These are phyloP conservation scores for Crassisporium funariophilum DNA, from an alignment of 768 basidiomycete genomes.

Conservation along the genomic window DNA sequence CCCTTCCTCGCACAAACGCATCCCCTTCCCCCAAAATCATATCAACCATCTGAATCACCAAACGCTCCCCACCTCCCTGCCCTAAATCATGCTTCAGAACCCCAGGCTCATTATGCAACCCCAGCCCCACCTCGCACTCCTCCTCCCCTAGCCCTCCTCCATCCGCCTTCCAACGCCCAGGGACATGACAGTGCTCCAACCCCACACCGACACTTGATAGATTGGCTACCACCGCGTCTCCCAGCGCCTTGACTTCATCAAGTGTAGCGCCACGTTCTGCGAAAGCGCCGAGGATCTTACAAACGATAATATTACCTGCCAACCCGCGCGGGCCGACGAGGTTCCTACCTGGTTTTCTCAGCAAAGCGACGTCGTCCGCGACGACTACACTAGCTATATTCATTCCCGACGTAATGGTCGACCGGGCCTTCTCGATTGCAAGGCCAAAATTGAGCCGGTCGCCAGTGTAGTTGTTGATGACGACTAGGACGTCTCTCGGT, in stretches of 20 bases:
- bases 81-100: slow-evolving; percentile 28
- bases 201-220: slow-evolving; percentile 41
- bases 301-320: slow-evolving; percentile 50
- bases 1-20: slow-evolving; percentile 5
- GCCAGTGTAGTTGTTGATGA: slow-evolving; percentile 54
- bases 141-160: slow-evolving; percentile 18
- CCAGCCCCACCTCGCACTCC: slow-evolving; percentile 52
- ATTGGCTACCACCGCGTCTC: slow-evolving; percentile 34
- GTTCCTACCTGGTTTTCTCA: slow-evolving; percentile 19
- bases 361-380: slow-evolving; percentile 57
- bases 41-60: slow-evolving; percentile 39
- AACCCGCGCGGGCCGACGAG: slow-evolving; percentile 53
- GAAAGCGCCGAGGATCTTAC: slow-evolving; percentile 57
- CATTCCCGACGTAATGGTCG: slow-evolving; percentile 17
- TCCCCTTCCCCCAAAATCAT: slow-evolving; percentile 37
- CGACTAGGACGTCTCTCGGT: slow-evolving; percentile 36
- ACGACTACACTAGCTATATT: slow-evolving; percentile 50
- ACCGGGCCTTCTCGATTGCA: slow-evolving; percentile 53
- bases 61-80: slow-evolving; percentile 34
- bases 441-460: slow-evolving; percentile 63
- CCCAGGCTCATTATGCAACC: slow-evolving; percentile 59
- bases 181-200: slow-evolving; percentile 60
- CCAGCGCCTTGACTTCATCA: slow-evolving; percentile 32
- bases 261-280: slow-evolving; percentile 42
- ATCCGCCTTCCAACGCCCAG: slow-evolving; percentile 37